These are phyloP conservation scores for Ajuga reptans DNA, from an alignment of 305 asterid species.

Conservation along the genomic window DNA sequence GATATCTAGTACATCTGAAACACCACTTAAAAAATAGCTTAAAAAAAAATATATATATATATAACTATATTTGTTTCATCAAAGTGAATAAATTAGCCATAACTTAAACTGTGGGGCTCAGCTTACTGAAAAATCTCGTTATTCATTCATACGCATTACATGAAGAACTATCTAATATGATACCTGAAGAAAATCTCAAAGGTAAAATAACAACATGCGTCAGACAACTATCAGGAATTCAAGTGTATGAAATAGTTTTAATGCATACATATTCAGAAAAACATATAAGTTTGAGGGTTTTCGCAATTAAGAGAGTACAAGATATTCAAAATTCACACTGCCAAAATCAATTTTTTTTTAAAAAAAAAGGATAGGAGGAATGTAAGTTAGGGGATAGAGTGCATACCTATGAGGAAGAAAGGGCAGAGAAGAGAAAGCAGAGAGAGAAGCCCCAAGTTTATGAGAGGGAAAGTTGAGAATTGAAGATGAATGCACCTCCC, in stretches of 20 bases:
- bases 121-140: background rate
- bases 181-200: background rate
- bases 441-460: constrained; percentile 16
- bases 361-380: background rate
- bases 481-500: constrained; percentile 23
- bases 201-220: background rate
- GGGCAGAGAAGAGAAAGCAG: constrained; percentile 26
- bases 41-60: no score
- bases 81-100: background rate
- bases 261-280: background rate
- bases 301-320: background rate
- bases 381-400: background rate
- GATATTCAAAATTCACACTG: background rate
- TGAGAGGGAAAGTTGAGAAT: constrained; percentile 16
- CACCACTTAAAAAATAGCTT: background rate
- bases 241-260: background rate
- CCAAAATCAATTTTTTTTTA: no score
- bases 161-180: background rate
- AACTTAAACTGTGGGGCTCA: background rate
- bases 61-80: no score
- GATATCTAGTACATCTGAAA: background rate
- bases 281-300: background rate
- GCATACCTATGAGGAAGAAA: constrained; percentile 27
- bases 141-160: background rate
- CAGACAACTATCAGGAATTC: background rate